These are phyloP conservation scores for Ogataea pignaliae DNA, from an alignment of 805 yeast genomes.

Conservation along the genomic window DNA sequence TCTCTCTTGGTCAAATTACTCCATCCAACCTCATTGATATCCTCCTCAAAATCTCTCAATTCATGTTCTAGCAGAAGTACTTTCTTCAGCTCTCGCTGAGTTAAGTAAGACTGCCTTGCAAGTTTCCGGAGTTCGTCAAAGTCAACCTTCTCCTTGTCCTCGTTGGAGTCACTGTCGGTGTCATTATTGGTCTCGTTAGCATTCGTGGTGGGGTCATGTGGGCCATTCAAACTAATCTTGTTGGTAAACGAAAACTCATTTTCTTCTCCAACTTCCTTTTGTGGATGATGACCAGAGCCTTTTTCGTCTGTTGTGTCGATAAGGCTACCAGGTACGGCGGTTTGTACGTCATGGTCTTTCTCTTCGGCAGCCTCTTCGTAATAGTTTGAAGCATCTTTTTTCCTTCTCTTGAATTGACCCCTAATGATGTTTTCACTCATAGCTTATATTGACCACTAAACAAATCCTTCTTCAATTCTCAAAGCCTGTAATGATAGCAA, in stretches of 20 bases:
- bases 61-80: conserved; percentile 41
- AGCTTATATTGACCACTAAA: too few species aligned
- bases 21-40: conserved; percentile 51
- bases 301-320: too few species aligned
- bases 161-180: not conserved
- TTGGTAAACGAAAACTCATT: conserved; percentile 1
- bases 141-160: conserved; percentile 12
- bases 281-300: too few species aligned
- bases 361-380: conserved; percentile 5
- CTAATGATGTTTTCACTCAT: not conserved
- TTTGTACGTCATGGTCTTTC: conserved; percentile 1
- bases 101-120: conserved; percentile 46
- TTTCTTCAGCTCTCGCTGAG: conserved; percentile 45
- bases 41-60: conserved; percentile 44
- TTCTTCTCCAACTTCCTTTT: not conserved
- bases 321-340: too few species aligned
- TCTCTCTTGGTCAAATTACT: conserved; percentile 44
- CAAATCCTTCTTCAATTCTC: too few species aligned
- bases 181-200: too few species aligned
- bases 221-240: not conserved
- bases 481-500: too few species aligned
- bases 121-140: conserved; percentile 34
- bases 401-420: conserved; percentile 20
- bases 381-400: conserved; percentile 2
- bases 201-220: too few species aligned